Evolutionary conservation across 768 basidiomycete species (phyloP).

Genomic region (Trametes elegans): DNA sequence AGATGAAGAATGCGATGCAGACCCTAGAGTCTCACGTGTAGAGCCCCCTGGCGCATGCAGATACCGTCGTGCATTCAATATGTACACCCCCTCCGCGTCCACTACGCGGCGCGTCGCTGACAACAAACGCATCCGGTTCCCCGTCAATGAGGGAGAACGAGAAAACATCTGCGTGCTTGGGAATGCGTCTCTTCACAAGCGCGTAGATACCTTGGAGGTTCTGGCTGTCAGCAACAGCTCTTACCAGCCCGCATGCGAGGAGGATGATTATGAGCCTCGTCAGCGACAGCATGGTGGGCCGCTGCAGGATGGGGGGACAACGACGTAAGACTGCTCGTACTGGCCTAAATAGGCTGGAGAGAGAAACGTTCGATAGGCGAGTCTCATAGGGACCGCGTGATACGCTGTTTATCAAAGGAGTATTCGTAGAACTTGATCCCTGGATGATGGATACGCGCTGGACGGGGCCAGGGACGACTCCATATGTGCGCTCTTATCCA

Average conservation of each 20-base stretch:
- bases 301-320: neutral
- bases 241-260: constrained; percentile 3
- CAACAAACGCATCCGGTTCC: constrained; percentile 32
- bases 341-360: no score
- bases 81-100: constrained; percentile 29
- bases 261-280: neutral
- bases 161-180: constrained; percentile 33
- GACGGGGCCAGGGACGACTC: neutral
- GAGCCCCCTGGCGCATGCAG: constrained; percentile 38
- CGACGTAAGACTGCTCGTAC: no score
- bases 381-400: no score
- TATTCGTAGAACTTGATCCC: no score
- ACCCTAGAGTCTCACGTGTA: constrained; percentile 41
- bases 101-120: constrained; percentile 32
- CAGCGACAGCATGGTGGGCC: neutral
- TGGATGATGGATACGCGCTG: neutral
- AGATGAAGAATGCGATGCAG: no score
- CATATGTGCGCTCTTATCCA: neutral
- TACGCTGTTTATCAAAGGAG: no score
- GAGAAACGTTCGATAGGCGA: no score
- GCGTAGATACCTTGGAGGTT: constrained; percentile 33
- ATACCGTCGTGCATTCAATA: constrained; percentile 36
- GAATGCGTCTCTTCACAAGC: constrained; percentile 36
- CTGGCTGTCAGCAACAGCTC: neutral
- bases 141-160: constrained; percentile 29